phyloP scores from a whole-genome alignment of 2,329 filamentous ascomycete species.

The Fusarium nodosum region DNA sequence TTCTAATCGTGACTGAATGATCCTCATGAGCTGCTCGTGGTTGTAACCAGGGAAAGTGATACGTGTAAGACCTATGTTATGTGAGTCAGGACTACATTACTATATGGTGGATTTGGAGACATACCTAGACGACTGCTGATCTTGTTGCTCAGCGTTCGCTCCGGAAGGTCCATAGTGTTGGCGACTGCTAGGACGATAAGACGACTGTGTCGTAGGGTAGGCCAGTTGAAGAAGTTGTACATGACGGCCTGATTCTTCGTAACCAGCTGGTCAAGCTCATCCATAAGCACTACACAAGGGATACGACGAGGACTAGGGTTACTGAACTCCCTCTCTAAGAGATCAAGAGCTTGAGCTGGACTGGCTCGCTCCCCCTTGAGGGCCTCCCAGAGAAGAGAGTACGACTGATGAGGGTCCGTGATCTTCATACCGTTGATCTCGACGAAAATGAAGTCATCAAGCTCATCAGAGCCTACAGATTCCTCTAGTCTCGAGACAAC shows the following conservation, averaged over 20 bases:
- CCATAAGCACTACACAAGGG: conserved; percentile 97
- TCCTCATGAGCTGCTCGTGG: conserved; percentile 96
- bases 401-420: conserved; percentile 96
- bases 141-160: conserved; percentile 96
- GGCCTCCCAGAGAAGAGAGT: conserved; percentile 95
- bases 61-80: conserved; percentile 75
- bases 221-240: conserved; percentile 99
- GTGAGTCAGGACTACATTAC: conserved; percentile 1
- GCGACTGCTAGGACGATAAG: conserved; percentile 97
- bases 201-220: conserved; percentile 87
- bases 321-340: conserved; percentile 92
- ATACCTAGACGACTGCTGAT: conserved; percentile 87
- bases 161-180: conserved; percentile 98
- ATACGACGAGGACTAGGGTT: conserved; percentile 90
- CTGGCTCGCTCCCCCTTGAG: conserved; percentile 93
- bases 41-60: conserved; percentile 99
- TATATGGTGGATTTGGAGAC: conserved; percentile 39
- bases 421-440: conserved; percentile 99
- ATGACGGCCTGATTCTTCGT: conserved; percentile 99
- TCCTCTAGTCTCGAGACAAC: conserved; percentile 90
- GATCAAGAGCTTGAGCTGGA: conserved; percentile 89
- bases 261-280: conserved; percentile 96
- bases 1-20: conserved; percentile 93
- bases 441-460: conserved; percentile 98
- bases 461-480: conserved; percentile 88